Evolutionary conservation across 768 basidiomycete genomes (phyloP).

Genomic region (Lactarius hengduanensis): DNA sequence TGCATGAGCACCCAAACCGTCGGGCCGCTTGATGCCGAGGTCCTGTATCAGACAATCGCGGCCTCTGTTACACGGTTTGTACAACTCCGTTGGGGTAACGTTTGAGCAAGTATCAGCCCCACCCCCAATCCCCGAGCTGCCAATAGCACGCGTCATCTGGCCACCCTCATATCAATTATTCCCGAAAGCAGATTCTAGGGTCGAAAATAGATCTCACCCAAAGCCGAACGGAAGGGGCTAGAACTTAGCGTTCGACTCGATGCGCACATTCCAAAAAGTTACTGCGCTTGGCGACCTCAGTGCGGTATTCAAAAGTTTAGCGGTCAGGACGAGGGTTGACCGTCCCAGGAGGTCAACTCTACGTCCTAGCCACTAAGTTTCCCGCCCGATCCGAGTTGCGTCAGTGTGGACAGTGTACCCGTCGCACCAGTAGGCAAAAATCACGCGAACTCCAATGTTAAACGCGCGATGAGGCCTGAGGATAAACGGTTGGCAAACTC

Average conservation of each 20-base stretch:
- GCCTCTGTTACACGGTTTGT: not conserved
- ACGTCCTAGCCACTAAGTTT: constrained; percentile 3
- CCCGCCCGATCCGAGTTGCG: constrained; percentile 13
- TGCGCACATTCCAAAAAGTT: not conserved
- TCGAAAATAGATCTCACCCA: constrained; percentile 1
- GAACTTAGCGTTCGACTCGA: not conserved
- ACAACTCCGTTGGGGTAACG: constrained; percentile 8
- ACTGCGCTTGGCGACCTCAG: not conserved
- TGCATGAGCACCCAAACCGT: not conserved
- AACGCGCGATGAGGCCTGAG: not conserved
- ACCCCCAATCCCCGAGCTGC: constrained; percentile 8
- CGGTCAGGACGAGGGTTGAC: not conserved
- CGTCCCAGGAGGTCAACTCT: not conserved
- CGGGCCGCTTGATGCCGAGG: constrained; percentile 4
- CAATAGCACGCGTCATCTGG: not conserved
- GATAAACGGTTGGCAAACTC: not conserved
- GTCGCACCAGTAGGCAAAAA: not conserved
- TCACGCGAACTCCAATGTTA: not conserved
- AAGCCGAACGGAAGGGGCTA: constrained; percentile 4
- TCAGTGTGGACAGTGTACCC: not conserved
- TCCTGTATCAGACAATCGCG: not conserved
- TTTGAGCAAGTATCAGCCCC: constrained; percentile 1
- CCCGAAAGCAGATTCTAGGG: not conserved
- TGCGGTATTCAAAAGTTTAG: not conserved
- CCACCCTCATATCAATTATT: not conserved